phyloP scores from a whole-genome alignment of 2,329 filamentous ascomycete genomes.

The Kalaharituber pfeilii region DNA sequence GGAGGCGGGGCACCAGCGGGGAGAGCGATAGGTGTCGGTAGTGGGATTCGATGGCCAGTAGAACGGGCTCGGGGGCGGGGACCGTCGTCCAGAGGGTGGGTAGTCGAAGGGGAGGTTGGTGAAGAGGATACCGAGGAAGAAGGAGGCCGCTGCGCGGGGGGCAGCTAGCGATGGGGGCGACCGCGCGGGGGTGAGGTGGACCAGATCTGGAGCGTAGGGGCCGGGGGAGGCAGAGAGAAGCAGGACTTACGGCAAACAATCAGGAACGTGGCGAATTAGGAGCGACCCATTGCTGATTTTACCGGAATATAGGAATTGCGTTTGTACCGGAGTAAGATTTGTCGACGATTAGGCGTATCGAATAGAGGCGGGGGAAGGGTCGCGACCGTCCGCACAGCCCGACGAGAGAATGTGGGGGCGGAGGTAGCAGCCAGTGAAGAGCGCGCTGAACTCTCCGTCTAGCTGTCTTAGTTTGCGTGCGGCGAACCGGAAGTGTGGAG shows the following conservation, averaged over 20 bases:
- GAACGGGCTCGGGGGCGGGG: slow-evolving; percentile 49
- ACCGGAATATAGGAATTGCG: too few species aligned
- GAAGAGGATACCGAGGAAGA: slow-evolving; percentile 97
- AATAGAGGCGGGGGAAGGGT: too few species aligned
- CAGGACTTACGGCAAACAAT: slow-evolving; percentile 69
- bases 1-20: slow-evolving; percentile 78
- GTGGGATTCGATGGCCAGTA: slow-evolving; percentile 72
- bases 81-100: slow-evolving; percentile 66
- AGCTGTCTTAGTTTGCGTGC: too few species aligned
- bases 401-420: too few species aligned
- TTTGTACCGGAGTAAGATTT: too few species aligned
- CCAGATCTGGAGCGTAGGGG: slow-evolving; percentile 11
- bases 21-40: slow-evolving; percentile 80
- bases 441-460: too few species aligned
- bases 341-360: too few species aligned
- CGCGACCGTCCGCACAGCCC: too few species aligned
- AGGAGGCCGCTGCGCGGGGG: slow-evolving; percentile 52
- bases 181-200: slow-evolving; percentile 5
- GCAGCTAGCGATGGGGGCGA: slow-evolving; percentile 7
- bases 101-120: slow-evolving; percentile 92
- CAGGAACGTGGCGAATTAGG: slow-evolving; percentile 86
- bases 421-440: too few species aligned
- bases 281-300: slow-evolving; percentile 11
- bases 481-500: too few species aligned
- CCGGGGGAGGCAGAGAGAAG: too few species aligned